Base-by-base conservation (phyloP, 1,139 yeast genomes). In the Pichia sp. region DNA sequence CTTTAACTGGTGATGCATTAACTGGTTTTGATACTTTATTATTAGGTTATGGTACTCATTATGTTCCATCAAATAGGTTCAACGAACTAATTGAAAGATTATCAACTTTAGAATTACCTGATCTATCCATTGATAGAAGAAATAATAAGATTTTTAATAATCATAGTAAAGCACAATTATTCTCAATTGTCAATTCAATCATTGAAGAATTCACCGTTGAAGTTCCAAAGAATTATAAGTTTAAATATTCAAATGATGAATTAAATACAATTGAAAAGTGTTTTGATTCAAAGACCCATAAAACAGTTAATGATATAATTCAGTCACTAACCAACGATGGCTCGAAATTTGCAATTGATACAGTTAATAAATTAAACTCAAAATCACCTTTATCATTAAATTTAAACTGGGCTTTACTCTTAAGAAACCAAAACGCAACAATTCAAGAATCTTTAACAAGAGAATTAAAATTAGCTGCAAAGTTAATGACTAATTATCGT, bases 41-140 rank as follows among this genome's bases (percentile, higher is more conserved):
- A 58, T 77, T 86, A 16, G 99, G 99, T 18, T 77, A 87, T 58
- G 96, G 96, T 44, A 90, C 99, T 30, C 99, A 93, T 68, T 93
- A 81, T 64, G 84, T 93, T 41, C 83, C 88, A 18, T 74, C 84
- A 42, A 80, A 76, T 55, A 80, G 83, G 59, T 67, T 90, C 45
- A 76, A 77, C 1, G 82, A 78, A 43, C 75, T 93, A 60, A 77
- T 79, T 58, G 75, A 74, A 48, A 80, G 95, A 59, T 75, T 93
- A 57, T 73, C 86, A 13, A 82, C 79, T 58, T 70, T 79, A 57
- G 79, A 76, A 58, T 75, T 79, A 9, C 53, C 56, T 13, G 53
- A 58, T 19, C 56, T 57, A 67, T 53, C 64, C 6, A 48, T 51
- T 3, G 56, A 57, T 33, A 48, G 51, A 18, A 53, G 56, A 27